Percentiles rank a stretch among this genome's conserved stretches.
Conservation (phyloP, 495 filamentous ascomycete species). For the Podospora sp. region DNA sequence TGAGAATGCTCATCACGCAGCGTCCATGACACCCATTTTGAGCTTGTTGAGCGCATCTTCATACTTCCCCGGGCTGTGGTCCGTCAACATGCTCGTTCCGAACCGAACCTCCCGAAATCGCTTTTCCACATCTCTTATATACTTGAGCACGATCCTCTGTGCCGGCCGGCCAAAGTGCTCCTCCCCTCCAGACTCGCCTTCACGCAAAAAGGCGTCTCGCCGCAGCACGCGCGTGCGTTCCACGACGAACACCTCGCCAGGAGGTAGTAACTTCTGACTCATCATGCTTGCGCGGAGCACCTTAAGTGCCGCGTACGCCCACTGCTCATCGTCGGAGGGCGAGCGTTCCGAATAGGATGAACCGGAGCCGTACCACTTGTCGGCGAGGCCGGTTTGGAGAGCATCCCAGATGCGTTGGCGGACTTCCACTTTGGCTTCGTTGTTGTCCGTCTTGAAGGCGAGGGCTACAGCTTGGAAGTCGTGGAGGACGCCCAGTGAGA, state of each 20-base stretch:
- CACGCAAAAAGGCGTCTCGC: slow-evolving; percentile 55
- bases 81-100: slow-evolving; percentile 70
- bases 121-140: slow-evolving; percentile 66
- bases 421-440: slow-evolving; percentile 65
- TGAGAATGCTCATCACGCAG: background rate
- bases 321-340: slow-evolving; percentile 59
- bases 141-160: slow-evolving; percentile 65
- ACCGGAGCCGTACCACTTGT: slow-evolving; percentile 49
- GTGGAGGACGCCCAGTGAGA: slow-evolving; percentile 74
- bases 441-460: slow-evolving; percentile 71
- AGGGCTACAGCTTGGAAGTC: slow-evolving; percentile 73
- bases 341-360: slow-evolving; percentile 12
- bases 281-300: slow-evolving; percentile 68
- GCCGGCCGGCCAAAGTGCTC: slow-evolving; percentile 61
- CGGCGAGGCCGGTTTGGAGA: slow-evolving; percentile 50
- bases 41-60: slow-evolving; percentile 56
- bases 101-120: slow-evolving; percentile 72
- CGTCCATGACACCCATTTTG: slow-evolving; percentile 36
- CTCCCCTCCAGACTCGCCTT: slow-evolving; percentile 37
- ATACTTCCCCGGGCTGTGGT: slow-evolving; percentile 77
- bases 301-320: slow-evolving; percentile 71
- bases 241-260: slow-evolving; percentile 75
- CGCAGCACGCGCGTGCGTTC: slow-evolving; percentile 64
- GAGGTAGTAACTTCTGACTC: slow-evolving; percentile 70
- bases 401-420: slow-evolving; percentile 66